Evolutionary conservation across 2,329 filamentous ascomycete genomes (phyloP), one percentile per base, ranked within the genome.

Genomic region (Pseudohalonectria lignicola): DNA sequence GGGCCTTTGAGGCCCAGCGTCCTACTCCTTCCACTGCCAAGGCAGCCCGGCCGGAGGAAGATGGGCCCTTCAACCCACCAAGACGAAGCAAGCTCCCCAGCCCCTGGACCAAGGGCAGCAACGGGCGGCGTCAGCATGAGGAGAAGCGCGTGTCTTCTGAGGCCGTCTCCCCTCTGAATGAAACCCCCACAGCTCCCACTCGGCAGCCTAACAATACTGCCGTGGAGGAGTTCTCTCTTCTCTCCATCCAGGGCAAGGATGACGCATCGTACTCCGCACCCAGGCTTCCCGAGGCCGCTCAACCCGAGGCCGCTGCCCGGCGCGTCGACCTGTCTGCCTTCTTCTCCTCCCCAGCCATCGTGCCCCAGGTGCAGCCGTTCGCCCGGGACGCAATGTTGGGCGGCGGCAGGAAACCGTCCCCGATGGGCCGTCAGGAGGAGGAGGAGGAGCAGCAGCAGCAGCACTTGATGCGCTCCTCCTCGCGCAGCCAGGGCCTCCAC

Each of bases 1-100:
- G 73, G 72, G 72, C 70, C 23, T 49, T 75, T 18, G 74, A 77
- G 49, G 73, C 72, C 10, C 61, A 66, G 38, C 64, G 72, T 11
- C 56, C 61, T 6, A 61, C 61, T 1, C 64, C 67, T 9, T 52
- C 45, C 5, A 47, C 53, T 8, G 39, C 44, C 5, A 50, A 47
- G 25, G 40, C 40, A 37, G 26, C 41, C 45, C 35, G 34, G 42
- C 46, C 36, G 23, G 43, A 40, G 17, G 45, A 51, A 17, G 45
- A 51, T 8, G 42, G 46, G 2, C 36, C 38, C 0, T 19, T 45
- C 41, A 46, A 47, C 35, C 47, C 46, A 6, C 47, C 52, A 36
- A 50, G 49, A 34, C 53, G 55, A 41, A 50, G 41, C 34, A 60
- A 56, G 39, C 35, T 52, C 3, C 47, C 49, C 6, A 50, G 47